Conservation (phyloP, 257 asterid genomes). For the Ophiorrhiza pumila region DNA sequence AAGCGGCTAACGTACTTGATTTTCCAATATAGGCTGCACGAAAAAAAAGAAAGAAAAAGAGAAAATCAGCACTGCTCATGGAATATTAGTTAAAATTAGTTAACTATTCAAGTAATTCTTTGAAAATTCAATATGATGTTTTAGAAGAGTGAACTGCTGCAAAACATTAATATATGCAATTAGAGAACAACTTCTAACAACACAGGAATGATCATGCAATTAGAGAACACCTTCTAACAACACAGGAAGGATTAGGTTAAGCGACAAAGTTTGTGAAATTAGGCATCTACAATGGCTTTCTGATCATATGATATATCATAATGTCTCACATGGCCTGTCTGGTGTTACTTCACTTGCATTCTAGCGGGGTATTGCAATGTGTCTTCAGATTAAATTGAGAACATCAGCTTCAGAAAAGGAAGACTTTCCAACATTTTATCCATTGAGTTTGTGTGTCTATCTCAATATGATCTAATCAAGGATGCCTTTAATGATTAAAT, state of each 20-base stretch:
- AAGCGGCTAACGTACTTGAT: conserved; percentile 84
- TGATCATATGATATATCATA: not conserved
- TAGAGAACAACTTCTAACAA: not conserved
- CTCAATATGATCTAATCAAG: not conserved
- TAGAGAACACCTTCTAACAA: not conserved
- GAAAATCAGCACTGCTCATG: not conserved
- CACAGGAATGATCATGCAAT: not conserved
- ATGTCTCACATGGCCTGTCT: not conserved
- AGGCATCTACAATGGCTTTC: not conserved
- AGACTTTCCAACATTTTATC: not conserved
- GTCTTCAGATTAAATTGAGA: not conserved
- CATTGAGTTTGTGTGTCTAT: not conserved
- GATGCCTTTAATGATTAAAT: not conserved
- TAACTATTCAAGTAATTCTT: not conserved
- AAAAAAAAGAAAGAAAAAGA: conserved; percentile 1
- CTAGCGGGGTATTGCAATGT: not conserved
- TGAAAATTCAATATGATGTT: not conserved
- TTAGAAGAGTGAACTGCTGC: not conserved
- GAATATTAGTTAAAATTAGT: not conserved
- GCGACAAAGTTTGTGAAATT: not conserved
- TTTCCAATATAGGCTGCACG: conserved; percentile 78
- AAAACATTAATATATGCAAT: not conserved
- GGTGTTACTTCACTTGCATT: not conserved
- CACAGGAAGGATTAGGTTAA: not conserved
- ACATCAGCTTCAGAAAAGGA: not conserved